phyloP scores from a whole-genome alignment of 2,329 filamentous ascomycete genomes.

The Albophoma yamanashiensis region DNA sequence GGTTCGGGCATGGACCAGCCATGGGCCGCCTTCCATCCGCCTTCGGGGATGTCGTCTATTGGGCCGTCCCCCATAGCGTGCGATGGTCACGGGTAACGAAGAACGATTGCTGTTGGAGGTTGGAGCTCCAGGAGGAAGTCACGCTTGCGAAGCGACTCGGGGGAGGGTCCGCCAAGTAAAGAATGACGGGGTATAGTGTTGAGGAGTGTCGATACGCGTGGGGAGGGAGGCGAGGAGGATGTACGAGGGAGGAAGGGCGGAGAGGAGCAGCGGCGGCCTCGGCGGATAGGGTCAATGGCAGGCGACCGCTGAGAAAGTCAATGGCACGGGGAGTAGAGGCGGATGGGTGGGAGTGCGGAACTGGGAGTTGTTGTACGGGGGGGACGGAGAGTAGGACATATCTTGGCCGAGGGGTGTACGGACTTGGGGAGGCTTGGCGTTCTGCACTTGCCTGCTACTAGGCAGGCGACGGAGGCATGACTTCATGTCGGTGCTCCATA shows the following conservation, averaged over 20 bases:
- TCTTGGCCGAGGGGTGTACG: neutral
- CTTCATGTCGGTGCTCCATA: neutral
- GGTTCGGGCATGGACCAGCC: conserved; percentile 20
- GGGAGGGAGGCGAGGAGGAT: neutral
- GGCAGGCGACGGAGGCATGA: neutral
- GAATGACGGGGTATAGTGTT: too few relatives aligned
- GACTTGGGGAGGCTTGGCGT: neutral
- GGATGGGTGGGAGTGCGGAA: neutral
- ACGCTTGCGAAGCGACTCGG: neutral
- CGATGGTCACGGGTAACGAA: neutral
- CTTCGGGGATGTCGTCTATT: conserved; percentile 9
- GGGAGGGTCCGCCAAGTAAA: neutral
- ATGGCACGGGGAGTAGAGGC: neutral
- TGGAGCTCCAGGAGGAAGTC: neutral
- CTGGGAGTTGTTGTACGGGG: neutral
- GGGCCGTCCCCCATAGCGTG: conserved; percentile 7
- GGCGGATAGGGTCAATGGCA: neutral
- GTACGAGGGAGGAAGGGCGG: neutral
- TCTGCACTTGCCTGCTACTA: neutral
- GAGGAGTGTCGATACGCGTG: neutral
- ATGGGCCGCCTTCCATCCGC: conserved; percentile 13
- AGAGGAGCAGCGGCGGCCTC: neutral
- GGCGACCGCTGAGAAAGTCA: neutral
- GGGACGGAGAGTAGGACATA: neutral
- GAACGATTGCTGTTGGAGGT: neutral